These are phyloP conservation scores for Neonectria ditissima DNA, from an alignment of 2,329 filamentous ascomycete species.

Conservation along the genomic window DNA sequence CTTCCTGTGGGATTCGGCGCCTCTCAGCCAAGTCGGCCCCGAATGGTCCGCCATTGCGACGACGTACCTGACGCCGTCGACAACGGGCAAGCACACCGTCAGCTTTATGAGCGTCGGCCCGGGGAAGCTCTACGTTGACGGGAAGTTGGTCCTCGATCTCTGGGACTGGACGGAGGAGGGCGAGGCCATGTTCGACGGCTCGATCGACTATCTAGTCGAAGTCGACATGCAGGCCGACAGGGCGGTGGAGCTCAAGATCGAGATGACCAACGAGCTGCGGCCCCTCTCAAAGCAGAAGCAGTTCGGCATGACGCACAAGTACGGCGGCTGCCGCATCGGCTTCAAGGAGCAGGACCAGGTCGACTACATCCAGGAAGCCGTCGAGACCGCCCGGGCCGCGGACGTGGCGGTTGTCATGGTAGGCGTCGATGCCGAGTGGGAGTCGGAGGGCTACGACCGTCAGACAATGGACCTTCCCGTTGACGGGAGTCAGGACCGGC, in stretches of 20 bases:
- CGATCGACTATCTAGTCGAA: conserved; percentile 71
- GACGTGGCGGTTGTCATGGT: conserved; percentile 77
- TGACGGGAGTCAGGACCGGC: conserved; percentile 64
- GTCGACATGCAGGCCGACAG: conserved; percentile 69
- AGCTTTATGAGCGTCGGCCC: conserved; percentile 77
- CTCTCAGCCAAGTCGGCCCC: conserved; percentile 67
- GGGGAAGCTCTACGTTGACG: conserved; percentile 70
- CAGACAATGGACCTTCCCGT: conserved; percentile 79
- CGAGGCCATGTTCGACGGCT: conserved; percentile 78
- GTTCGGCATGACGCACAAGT: conserved; percentile 71
- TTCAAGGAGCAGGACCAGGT: conserved; percentile 75
- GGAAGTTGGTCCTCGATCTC: conserved; percentile 69
- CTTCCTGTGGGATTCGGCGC: conserved; percentile 78
- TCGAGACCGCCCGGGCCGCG: conserved; percentile 69
- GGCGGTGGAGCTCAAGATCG: conserved; percentile 65
- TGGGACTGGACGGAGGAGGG: conserved; percentile 78
- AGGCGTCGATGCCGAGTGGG: conserved; percentile 79
- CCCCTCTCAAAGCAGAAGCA: conserved; percentile 69
- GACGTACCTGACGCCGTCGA: conserved; percentile 68
- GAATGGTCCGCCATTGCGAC: conserved; percentile 74
- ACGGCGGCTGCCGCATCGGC: conserved; percentile 78
- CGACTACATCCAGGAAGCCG: conserved; percentile 73
- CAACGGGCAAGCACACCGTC: conserved; percentile 72
- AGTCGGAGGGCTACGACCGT: conserved; percentile 79
- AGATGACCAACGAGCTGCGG: conserved; percentile 71